These are phyloP conservation scores for Acanthamoeba sp. DNA, from an alignment of 208 protist genomes.

Conservation along the genomic window DNA sequence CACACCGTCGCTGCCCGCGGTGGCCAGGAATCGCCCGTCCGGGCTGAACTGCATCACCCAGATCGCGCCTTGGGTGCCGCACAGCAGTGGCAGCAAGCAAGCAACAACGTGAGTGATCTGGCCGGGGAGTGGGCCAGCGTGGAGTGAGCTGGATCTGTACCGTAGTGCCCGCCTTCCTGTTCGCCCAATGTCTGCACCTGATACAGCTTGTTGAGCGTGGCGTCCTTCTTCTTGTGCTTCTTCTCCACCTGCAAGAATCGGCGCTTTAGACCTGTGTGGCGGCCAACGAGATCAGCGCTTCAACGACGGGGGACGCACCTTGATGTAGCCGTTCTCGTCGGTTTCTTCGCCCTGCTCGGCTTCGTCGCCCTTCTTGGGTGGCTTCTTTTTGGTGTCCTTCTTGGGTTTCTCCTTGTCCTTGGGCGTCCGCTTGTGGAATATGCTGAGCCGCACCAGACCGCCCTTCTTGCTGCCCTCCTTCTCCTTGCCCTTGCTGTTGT, in stretches of 20 bases:
- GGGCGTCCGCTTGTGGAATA: conserved; percentile 31
- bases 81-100: not conserved
- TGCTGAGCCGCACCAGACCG: conserved; percentile 51
- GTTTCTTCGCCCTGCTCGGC: not conserved
- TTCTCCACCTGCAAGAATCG: not conserved
- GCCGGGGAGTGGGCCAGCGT: not conserved
- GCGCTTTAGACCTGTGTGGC: not conserved
- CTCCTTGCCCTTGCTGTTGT: conserved; percentile 46
- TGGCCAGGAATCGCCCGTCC: conserved; percentile 74
- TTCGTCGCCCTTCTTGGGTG: not conserved
- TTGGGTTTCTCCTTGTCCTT: conserved; percentile 48
- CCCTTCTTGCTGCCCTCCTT: conserved; percentile 12
- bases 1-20: conserved; percentile 76
- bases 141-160: not conserved
- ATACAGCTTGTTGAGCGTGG: not conserved
- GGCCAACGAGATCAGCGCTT: too few species aligned
- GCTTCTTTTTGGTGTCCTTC: conserved; percentile 49
- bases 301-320: too few species aligned
- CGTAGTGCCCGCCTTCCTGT: conserved; percentile 55
- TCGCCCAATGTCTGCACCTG: conserved; percentile 26
- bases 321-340: not conserved
- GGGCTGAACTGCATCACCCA: conserved; percentile 78
- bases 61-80: conserved; percentile 43
- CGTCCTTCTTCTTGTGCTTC: conserved; percentile 51
- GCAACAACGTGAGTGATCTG: not conserved